phyloP scores from a whole-genome alignment of 2,329 filamentous ascomycete species.

The Diaporthe sp. region DNA sequence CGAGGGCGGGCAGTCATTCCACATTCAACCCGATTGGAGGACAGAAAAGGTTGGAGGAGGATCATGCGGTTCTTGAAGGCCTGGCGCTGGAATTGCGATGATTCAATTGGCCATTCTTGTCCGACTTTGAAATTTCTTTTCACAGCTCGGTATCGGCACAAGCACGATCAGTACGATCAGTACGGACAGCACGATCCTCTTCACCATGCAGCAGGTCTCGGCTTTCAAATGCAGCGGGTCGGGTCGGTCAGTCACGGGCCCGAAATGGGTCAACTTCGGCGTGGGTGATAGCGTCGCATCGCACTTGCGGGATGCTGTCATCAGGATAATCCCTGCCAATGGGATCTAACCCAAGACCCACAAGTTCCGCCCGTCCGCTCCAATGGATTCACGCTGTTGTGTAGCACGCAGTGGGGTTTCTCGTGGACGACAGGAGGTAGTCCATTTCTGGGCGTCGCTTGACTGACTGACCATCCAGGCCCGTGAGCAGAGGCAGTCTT shows the following conservation, averaged over 20 bases:
- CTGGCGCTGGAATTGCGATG: neutral
- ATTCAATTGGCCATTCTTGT: neutral
- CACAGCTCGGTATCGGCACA: no score
- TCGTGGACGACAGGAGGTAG: neutral
- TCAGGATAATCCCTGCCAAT: conserved; percentile 5
- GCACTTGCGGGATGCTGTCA: conserved; percentile 6
- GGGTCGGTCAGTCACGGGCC: neutral
- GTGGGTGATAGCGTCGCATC: neutral
- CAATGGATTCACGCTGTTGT: conserved; percentile 14
- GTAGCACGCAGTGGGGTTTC: conserved; percentile 10
- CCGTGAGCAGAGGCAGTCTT: neutral
- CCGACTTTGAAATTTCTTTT: neutral
- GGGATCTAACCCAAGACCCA: neutral
- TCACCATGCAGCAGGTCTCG: neutral
- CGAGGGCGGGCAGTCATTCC: neutral
- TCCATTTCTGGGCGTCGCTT: conserved; percentile 5
- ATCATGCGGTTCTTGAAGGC: neutral
- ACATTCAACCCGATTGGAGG: neutral
- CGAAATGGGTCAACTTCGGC: conserved; percentile 19
- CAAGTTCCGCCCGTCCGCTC: conserved; percentile 34
- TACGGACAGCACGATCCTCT: neutral
- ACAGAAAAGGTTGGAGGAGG: neutral
- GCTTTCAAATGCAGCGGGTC: conserved; percentile 4
- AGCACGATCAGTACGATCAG: neutral
- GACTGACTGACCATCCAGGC: conserved; percentile 15